Base-by-base conservation (phyloP, 2,329 filamentous ascomycete genomes). In the Fusarium neocosmosporiellum region DNA sequence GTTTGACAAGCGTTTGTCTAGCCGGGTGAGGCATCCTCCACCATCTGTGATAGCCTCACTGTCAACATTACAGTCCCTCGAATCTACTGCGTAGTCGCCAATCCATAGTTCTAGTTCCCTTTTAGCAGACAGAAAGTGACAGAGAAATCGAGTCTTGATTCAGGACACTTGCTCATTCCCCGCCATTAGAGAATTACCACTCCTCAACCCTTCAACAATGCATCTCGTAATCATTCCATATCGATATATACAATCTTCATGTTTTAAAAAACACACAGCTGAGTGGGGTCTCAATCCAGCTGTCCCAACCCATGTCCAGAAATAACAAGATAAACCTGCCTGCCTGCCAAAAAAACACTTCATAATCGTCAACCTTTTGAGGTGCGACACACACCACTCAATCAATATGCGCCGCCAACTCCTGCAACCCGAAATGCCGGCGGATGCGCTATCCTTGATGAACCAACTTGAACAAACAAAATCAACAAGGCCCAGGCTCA, bases 321-420 rank as follows among this genome's bases (percentile, higher is more conserved):
- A 70, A 76, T 72, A 70, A 72, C 60, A 69, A 71, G 57, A 62
- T 61, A 54, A 68, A 46, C 59, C 53, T 71, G 63, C 69, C 72
- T 61, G 66, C 63, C 66, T 65, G 53, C 64, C 71, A 66, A 24
- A 53, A 65, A 53, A 65, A 63, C 65, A 72, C 59, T 70, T 74
- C 68, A 74, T 69, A 63, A 65, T 67, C 67, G 63, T 69, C 71
- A 55, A 72, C 68, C 11, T 53, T 46, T 46, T 33, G 33, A 37
- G 57, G 67, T 29, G 61, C 50, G 59, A 67, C 71, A 43, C 41
- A 43, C n/a, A 73, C 67, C 22, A 46, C 41, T 27, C 75, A 67
- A 63, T 76, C 68, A 74, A 72, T 62, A 67, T 70, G 65, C 71
- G 66, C 66, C 71, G 57, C 55, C 67, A 77, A 77, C 75, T 77